Evolutionary conservation across 495 filamentous ascomycete species (phyloP).

Genomic region (Hypoxylon intermedium): DNA sequence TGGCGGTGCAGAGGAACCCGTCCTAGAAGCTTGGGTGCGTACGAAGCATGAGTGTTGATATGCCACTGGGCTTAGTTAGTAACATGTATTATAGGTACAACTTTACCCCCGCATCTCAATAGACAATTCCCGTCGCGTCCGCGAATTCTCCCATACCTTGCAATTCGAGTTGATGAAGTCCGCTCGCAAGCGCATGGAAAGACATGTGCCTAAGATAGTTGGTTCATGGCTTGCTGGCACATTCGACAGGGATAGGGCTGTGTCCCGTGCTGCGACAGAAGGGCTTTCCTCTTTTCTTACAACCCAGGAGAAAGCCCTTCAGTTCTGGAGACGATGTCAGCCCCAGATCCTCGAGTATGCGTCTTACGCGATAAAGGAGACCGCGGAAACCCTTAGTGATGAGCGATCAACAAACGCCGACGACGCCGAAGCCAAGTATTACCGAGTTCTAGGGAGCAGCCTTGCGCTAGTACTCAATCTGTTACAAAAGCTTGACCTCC

Average conservation of each 20-base stretch:
- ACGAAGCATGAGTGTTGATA: conserved; percentile 19
- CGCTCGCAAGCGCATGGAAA: conserved; percentile 80
- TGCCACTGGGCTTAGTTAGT: conserved; percentile 35
- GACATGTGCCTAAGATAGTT: conserved; percentile 74
- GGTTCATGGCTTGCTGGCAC: conserved; percentile 88
- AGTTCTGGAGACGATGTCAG: conserved; percentile 80
- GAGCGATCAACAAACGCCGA: conserved; percentile 81
- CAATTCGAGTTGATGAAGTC: conserved; percentile 75
- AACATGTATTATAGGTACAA: conserved; percentile 66
- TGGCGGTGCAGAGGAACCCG: conserved; percentile 71
- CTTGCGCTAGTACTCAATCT: conserved; percentile 64
- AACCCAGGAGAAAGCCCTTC: conserved; percentile 75
- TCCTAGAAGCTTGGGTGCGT: conserved; percentile 89
- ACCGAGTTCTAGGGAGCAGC: conserved; percentile 74
- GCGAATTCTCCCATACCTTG: conserved; percentile 78
- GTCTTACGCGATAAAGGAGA: conserved; percentile 79
- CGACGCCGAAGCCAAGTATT: conserved; percentile 83
- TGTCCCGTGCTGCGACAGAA: conserved; percentile 74
- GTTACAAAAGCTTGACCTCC: conserved; percentile 51
- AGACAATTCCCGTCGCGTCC: conserved; percentile 84
- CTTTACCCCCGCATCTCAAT: conserved; percentile 88
- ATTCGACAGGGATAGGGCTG: conserved; percentile 81
- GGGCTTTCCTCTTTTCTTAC: conserved; percentile 75
- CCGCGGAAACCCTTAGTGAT: conserved; percentile 81
- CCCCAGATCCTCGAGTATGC: conserved; percentile 79